Evolutionary conservation across 495 filamentous ascomycete species (phyloP), one percentile per base, ranked within the genome.

Genomic region (Neurospora sp.): DNA sequence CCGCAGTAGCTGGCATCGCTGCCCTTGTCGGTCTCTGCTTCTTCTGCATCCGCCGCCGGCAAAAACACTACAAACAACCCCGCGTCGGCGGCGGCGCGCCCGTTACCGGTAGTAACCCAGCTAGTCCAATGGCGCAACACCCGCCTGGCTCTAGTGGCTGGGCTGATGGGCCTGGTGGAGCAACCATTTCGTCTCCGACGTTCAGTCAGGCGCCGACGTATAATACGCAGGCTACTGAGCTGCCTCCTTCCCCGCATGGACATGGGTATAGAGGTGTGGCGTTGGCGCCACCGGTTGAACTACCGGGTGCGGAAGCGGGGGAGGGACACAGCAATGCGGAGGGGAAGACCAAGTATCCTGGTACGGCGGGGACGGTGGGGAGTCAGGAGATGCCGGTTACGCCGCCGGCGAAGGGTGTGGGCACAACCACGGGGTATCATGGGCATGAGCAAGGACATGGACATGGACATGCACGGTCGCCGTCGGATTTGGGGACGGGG

Each of bases 31-130:
- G 39, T 1, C 71, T 70, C 3, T 77, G 75, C 70, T 72, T 61
- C 70, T 68, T 68, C 22, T 71, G 69, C 38, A 73, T 77, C 65
- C 75, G 75, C 1, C 71, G 68, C 0, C 39, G 71, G 0, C 73
- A 73, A 8, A 74, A 68, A 18, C 71, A 75, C 69, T 74, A 74
- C 18, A 27, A 70, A 40, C 39, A 68, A 22, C 73, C 72, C 1
- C 75, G 73, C 53, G 53, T 65, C 3, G 44, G n/a, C 2, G 44
- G 18, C 1, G 44, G 14, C 12, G 47, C 47, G 18, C 44, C 44
- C 1, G 53, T 35, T 0, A 18, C 53, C 0, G 53, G 53, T 0
- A 65, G 53, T 35, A 65, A 65, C 14, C 53, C 53, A 0, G 27
- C 53, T 4, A 35, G 27, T 18, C 53, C 53, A 8, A 65, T 35